phyloP scores from a whole-genome alignment of 2,329 filamentous ascomycete genomes.

The Bipolaris gigantea region DNA sequence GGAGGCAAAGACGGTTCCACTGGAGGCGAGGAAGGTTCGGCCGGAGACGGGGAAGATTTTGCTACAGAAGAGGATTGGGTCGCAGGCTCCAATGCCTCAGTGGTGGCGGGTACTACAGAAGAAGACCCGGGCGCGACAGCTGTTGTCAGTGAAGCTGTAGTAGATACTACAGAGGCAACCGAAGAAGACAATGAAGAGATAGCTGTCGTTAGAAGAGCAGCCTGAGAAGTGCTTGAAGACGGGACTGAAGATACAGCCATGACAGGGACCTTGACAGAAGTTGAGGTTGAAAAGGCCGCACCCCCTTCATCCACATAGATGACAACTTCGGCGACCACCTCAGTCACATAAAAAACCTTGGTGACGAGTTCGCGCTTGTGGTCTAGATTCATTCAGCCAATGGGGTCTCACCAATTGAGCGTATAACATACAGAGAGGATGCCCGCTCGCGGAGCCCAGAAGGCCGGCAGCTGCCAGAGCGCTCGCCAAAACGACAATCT shows the following conservation, averaged over 20 bases:
- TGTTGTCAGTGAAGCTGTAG: conserved; percentile 1
- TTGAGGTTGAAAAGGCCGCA: conserved; percentile 31
- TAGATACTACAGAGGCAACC: conserved; percentile 3
- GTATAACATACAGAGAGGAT: conserved; percentile 43
- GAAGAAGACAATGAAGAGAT: conserved; percentile 5
- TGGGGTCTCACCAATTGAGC: not conserved
- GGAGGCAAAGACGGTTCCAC: not conserved
- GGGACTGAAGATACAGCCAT: not conserved
- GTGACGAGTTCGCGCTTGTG: conserved; percentile 39
- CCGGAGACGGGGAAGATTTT: conserved; percentile 1
- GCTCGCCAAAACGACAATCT: conserved; percentile 45
- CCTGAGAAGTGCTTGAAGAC: not conserved
- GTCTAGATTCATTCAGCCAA: conserved; percentile 24
- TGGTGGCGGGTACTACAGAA: not conserved
- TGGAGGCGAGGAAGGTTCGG: not conserved
- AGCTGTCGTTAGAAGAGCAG: not conserved
- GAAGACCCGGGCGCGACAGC: conserved; percentile 1
- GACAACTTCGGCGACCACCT: conserved; percentile 33
- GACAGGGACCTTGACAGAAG: conserved; percentile 11
- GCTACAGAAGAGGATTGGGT: conserved; percentile 3
- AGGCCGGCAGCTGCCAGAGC: conserved; percentile 35
- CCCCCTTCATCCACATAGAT: conserved; percentile 41
- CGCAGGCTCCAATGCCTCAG: conserved; percentile 3
- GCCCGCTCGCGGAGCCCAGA: conserved; percentile 50
- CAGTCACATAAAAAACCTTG: conserved; percentile 36